Evolutionary conservation across 208 protist species (phyloP), one percentile per base, ranked within the genome.

Genomic region (Leishmania mexicana): DNA sequence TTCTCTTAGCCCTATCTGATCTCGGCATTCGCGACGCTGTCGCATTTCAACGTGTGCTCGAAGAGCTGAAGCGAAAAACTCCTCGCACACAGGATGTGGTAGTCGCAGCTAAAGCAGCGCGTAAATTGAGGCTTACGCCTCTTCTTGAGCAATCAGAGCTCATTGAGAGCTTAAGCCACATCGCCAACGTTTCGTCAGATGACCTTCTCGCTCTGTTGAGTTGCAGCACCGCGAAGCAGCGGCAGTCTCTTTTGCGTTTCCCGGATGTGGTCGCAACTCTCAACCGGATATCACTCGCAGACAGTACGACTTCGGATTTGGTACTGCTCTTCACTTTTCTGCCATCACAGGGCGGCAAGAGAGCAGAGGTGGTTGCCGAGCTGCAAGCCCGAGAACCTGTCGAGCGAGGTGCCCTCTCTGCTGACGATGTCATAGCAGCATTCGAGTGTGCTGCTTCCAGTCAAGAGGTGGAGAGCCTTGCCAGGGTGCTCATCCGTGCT

Each of bases 351-450:
- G 45, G 28, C 1, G 17, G 38, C 73, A 38, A 45, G 38, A 60
- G 47, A 31, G 67, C 58, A 40, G 72, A 80, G 45, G 6, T 60
- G 13, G 60, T 83, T 78, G 42, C 35, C 3, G 75, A 51, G 21
- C 68, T 85, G 57, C 47, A 74, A 51, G 21, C 51, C 5, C 71
- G 81, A 51, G 72, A 76, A 19, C 81, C 80, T 42, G n/a, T 84
- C 8, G 40, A 28, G 67, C 54, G 53, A 15, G 68, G 74, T 51
- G 53, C 38, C 1, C 10, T 94, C 28, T 81, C 83, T 10, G 76
- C 83, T 21, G 92, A 94, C 31, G 93, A 95, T 71, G 91, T 84
- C 2, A 54, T 92, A n/a, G 75, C 80, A 19, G 87, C 89, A 10
- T 67, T 97, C 28, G 87, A 93, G 65, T 88, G 80, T 28, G 75